Base-by-base conservation (phyloP, 1,284 basidiomycete species). In the Microbotryum lychnidis-dioicae region DNA sequence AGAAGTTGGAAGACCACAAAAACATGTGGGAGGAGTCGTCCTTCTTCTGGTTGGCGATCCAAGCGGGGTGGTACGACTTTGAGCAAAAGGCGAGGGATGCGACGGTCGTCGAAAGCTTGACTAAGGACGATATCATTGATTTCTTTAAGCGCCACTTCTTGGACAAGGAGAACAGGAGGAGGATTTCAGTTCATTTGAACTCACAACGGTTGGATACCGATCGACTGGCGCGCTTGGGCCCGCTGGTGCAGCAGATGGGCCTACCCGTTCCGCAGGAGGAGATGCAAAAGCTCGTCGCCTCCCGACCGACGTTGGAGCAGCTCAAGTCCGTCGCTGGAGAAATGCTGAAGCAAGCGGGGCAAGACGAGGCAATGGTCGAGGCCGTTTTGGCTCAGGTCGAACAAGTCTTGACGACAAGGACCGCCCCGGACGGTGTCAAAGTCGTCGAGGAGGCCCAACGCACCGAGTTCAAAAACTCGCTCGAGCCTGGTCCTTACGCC, bases 41-140 rank as follows among this genome's bases (percentile, higher is more conserved):
- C 63, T 75, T 78, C 63, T 90, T 85, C 73, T 86, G 85, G 80
- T 71, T 74, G 23, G 84, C 89, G 55, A 86, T 98, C 54, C 80
- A 82, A 60, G 83, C 81, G 52, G 84, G 87, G 18, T 87, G 86
- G 70, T 83, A 83, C 70, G 89, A 91, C 76, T 93, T 92, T 77
- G 76, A 81, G 53, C 70, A 72, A 20, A 71, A 87, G 85, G 82
- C 53, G 79, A 84, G 67, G 80, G 89, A 94, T 69, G 85, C 87
- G 6, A 80, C 80, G 33, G 73, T 83, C 12, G 76, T 94, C 56
- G 75, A 80, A 55, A 77, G 74, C 23, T 78, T 91, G 58, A 86
- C 82, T 9, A 91, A 91, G 76, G 76, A 83, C 8, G 89, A 97
- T 29, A 80, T 97, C 44, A 66, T 90, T n/a, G 74, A 80, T 7